A percentile compares a stretch with the other conserved stretches of the same genome.
Conservation (phyloP, 805 yeast species). For the Komagataella pseudopastoris region DNA sequence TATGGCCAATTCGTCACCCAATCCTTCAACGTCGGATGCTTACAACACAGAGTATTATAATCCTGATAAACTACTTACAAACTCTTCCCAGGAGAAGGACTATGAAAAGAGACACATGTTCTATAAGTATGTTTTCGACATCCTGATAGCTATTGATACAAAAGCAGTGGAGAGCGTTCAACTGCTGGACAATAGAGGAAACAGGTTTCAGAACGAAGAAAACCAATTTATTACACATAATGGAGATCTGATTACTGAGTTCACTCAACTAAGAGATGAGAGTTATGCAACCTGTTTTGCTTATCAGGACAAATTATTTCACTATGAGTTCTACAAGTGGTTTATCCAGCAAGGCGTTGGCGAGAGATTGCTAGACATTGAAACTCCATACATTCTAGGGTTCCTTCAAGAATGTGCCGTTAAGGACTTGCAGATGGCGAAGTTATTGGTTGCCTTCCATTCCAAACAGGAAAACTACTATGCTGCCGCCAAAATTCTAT, state of each 20-base stretch:
- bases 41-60: slow-evolving; percentile 26
- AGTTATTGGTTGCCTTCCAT: slow-evolving; percentile 78
- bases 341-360: slow-evolving; percentile 65
- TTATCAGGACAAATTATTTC: slow-evolving; percentile 75
- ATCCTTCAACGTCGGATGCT: slow-evolving; percentile 42
- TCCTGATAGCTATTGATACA: slow-evolving; percentile 60
- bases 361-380: slow-evolving; percentile 64
- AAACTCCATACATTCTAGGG: slow-evolving; percentile 68
- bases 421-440: slow-evolving; percentile 60
- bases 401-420: slow-evolving; percentile 59
- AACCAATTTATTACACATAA: slow-evolving; percentile 14
- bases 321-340: slow-evolving; percentile 89
- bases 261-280: slow-evolving; percentile 48
- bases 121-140: slow-evolving; percentile 63
- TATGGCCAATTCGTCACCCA: slow-evolving; percentile 58
- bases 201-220: slow-evolving; percentile 15
- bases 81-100: slow-evolving; percentile 36
- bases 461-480: slow-evolving; percentile 69
- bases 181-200: slow-evolving; percentile 16
- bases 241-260: slow-evolving; percentile 29
- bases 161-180: slow-evolving; percentile 32
- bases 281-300: slow-evolving; percentile 65
- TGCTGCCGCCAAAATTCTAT: slow-evolving; percentile 75
- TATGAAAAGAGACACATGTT: slow-evolving; percentile 42
- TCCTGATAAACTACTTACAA: slow-evolving; percentile 11